Evolutionary conservation across 106 monocot genomes (phyloP).

Genomic region (Dioscorea zingiberensis): DNA sequence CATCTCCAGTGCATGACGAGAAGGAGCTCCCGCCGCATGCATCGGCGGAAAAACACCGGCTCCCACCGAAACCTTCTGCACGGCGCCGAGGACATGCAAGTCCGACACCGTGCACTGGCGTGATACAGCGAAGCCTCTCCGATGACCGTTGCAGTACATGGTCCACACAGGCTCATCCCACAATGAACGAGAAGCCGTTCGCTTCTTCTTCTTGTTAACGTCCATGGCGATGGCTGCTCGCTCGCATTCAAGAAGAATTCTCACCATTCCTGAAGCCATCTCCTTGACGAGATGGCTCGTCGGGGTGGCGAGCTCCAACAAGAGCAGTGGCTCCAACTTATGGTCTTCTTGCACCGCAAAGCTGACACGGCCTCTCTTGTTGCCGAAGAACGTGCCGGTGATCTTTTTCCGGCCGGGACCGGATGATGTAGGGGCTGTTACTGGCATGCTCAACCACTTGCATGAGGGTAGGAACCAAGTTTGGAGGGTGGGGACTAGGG

Average conservation of each 20-base stretch:
- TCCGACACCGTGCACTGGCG: conserved; percentile 24
- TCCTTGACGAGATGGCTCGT: conserved; percentile 43
- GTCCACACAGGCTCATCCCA: conserved; percentile 57
- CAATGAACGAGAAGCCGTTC: neutral
- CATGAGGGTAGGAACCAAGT: conserved; percentile 13
- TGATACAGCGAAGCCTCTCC: conserved; percentile 38
- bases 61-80: conserved; percentile 40
- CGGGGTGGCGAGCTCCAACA: conserved; percentile 41
- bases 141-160: conserved; percentile 51
- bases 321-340: conserved; percentile 19
- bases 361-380: conserved; percentile 36
- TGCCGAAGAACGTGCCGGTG: conserved; percentile 58
- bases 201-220: conserved; percentile 6
- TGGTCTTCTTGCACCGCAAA: conserved; percentile 42
- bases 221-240: neutral
- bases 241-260: conserved; percentile 57
- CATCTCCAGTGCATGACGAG: neutral
- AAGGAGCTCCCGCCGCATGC: too few species aligned
- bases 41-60: conserved; percentile 37
- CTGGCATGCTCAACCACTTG: neutral
- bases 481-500: conserved; percentile 20
- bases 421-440: neutral
- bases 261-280: conserved; percentile 58
- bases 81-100: conserved; percentile 19
- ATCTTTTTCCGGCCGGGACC: conserved; percentile 6